These are phyloP conservation scores for Rhytidhysteron rufulum DNA, from an alignment of 2,329 filamentous ascomycete genomes.

Conservation along the genomic window DNA sequence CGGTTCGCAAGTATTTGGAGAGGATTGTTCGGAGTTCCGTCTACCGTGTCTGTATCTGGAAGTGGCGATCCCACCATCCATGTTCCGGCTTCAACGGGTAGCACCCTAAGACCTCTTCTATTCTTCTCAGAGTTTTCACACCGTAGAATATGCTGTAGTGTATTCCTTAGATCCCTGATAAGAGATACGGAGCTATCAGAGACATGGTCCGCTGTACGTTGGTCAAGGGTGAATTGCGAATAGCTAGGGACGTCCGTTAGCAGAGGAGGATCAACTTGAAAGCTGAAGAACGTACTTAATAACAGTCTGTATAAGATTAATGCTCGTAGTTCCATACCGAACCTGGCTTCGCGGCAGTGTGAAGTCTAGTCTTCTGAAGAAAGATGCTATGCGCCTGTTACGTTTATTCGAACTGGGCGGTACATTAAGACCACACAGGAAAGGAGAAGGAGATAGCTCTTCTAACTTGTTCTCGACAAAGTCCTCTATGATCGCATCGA, in stretches of 20 bases:
- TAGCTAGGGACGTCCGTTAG: constrained; percentile 2
- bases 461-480: neutral
- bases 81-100: constrained; percentile 4
- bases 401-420: neutral
- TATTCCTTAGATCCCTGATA: constrained; percentile 2
- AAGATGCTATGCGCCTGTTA: neutral
- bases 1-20: neutral
- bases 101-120: neutral
- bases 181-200: constrained; percentile 5
- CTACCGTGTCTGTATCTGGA: neutral
- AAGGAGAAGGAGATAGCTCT: neutral
- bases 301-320: constrained; percentile 7
- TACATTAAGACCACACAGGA: neutral
- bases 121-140: constrained; percentile 5
- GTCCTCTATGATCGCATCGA: neutral
- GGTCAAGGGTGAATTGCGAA: constrained; percentile 4
- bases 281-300: constrained; percentile 6
- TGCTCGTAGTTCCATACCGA: neutral
- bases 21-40: neutral
- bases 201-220: neutral
- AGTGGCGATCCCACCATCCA: constrained; percentile 5
- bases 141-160: constrained; percentile 2
- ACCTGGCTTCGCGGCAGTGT: neutral
- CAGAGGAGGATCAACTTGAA: neutral
- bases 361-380: neutral